Evolutionary conservation across 2,329 filamentous ascomycete species (phyloP).

Genomic region (Talaromyces pinophilus): DNA sequence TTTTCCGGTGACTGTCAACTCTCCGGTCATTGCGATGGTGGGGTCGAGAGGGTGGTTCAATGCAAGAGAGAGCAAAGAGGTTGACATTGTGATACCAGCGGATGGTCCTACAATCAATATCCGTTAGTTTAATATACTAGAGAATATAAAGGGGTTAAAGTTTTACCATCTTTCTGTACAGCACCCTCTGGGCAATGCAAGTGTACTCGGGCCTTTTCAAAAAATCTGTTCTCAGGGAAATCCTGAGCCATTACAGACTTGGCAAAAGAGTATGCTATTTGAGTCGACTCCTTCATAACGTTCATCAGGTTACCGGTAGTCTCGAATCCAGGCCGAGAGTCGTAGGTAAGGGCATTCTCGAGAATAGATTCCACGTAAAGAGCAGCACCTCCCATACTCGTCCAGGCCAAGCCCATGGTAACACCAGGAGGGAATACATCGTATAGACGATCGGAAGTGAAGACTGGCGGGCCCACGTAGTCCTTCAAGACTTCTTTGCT

Average conservation of each 20-base stretch:
- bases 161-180: constrained; percentile 80
- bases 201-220: constrained; percentile 92
- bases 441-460: constrained; percentile 93
- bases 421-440: constrained; percentile 91
- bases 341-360: constrained; percentile 73
- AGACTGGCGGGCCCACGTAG: constrained; percentile 93
- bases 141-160: background rate
- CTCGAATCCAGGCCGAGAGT: constrained; percentile 76
- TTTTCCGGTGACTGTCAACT: constrained; percentile 95
- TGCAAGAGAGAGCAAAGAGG: constrained; percentile 80
- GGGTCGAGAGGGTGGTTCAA: constrained; percentile 76
- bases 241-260: constrained; percentile 83
- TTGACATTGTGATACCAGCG: constrained; percentile 98
- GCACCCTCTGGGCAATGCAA: constrained; percentile 96
- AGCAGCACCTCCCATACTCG: constrained; percentile 91
- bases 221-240: constrained; percentile 91
- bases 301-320: constrained; percentile 92
- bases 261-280: constrained; percentile 93
- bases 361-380: constrained; percentile 97
- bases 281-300: constrained; percentile 97
- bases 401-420: constrained; percentile 98
- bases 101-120: constrained; percentile 59
- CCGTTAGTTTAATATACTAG: background rate
- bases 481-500: constrained; percentile 89
- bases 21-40: constrained; percentile 95